Evolutionary conservation across 371 early-diverging fungal genomes (phyloP).

Genomic region (Coemansia sp.): DNA sequence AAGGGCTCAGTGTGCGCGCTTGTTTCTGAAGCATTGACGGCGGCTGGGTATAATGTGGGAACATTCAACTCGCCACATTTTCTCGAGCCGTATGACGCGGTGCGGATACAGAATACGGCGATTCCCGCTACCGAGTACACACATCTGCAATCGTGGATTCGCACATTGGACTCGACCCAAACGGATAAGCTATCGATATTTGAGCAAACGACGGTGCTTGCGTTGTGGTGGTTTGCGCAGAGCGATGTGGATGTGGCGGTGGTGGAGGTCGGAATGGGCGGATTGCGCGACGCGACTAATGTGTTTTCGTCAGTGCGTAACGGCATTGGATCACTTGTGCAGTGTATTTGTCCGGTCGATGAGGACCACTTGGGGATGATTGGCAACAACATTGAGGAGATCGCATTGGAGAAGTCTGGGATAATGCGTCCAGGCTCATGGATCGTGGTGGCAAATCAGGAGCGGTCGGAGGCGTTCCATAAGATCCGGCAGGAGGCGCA

Average conservation of each 20-base stretch:
- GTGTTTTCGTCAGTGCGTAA: slow-evolving; percentile 55
- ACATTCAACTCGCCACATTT: slow-evolving; percentile 81
- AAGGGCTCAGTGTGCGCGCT: slow-evolving; percentile 76
- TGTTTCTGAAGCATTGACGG: slow-evolving; percentile 28
- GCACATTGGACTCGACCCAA: slow-evolving; percentile 34
- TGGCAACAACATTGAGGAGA: slow-evolving; percentile 64
- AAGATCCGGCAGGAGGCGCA: slow-evolving; percentile 35
- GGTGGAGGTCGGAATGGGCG: slow-evolving; percentile 83
- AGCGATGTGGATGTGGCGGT: slow-evolving; percentile 64
- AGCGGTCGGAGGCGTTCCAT: slow-evolving; percentile 38
- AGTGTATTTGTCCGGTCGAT: slow-evolving; percentile 65
- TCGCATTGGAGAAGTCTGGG: slow-evolving; percentile 76
- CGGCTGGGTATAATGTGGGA: slow-evolving; percentile 54
- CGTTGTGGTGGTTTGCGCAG: slow-evolving; percentile 60
- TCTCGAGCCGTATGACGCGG: slow-evolving; percentile 63
- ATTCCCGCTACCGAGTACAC: slow-evolving; percentile 53
- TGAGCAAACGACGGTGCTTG: slow-evolving; percentile 62
- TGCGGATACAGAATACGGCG: slow-evolving; percentile 59
- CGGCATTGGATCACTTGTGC: slow-evolving; percentile 41
- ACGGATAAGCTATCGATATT: slow-evolving; percentile 53
- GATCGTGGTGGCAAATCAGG: slow-evolving; percentile 48
- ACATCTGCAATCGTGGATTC: slow-evolving; percentile 40
- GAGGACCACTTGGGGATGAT: slow-evolving; percentile 73
- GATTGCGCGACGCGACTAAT: slow-evolving; percentile 79
- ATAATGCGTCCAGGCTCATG: slow-evolving; percentile 59